Percentiles rank a stretch among this genome's conserved stretches.
These are phyloP conservation scores for Polysphondylium violaceum DNA, from an alignment of 78 protist genomes.

Conservation along the genomic window DNA sequence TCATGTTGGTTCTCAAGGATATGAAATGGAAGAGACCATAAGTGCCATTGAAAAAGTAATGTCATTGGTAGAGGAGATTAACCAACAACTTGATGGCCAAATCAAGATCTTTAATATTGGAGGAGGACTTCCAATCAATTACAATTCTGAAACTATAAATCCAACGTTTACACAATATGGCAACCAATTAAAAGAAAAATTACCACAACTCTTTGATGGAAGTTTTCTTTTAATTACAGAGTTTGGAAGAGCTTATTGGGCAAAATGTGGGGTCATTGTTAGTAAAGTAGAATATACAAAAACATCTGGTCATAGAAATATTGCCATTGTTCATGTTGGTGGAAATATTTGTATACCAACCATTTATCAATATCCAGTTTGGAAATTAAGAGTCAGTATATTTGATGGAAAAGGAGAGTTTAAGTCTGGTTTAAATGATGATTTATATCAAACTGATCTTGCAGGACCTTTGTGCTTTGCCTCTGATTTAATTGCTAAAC, in stretches of 20 bases:
- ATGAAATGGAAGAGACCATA: constrained; percentile 29
- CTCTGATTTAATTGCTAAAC: constrained; percentile 46
- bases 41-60: constrained; percentile 24
- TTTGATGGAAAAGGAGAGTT: constrained; percentile 19
- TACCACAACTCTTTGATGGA: constrained; percentile 56
- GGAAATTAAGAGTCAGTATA: constrained; percentile 42
- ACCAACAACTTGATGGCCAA: constrained; percentile 6
- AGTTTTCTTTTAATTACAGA: constrained; percentile 46
- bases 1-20: constrained; percentile 78
- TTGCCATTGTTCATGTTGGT: constrained; percentile 51
- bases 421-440: constrained; percentile 24
- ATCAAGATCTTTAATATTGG: constrained; percentile 52
- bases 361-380: constrained; percentile 62
- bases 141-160: constrained; percentile 15
- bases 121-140: constrained; percentile 70
- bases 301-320: constrained; percentile 39
- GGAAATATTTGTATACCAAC: constrained; percentile 64
- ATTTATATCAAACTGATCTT: constrained; percentile 15
- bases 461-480: constrained; percentile 81
- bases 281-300: constrained; percentile 43
- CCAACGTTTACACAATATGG: constrained; percentile 56
- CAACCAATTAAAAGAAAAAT: background rate
- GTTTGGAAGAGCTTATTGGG: constrained; percentile 64
- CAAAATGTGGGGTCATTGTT: constrained; percentile 55
- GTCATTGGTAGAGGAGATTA: constrained; percentile 33